These are phyloP conservation scores for Posidonia oceanica DNA, from an alignment of 116 monocot species.

Conservation along the genomic window DNA sequence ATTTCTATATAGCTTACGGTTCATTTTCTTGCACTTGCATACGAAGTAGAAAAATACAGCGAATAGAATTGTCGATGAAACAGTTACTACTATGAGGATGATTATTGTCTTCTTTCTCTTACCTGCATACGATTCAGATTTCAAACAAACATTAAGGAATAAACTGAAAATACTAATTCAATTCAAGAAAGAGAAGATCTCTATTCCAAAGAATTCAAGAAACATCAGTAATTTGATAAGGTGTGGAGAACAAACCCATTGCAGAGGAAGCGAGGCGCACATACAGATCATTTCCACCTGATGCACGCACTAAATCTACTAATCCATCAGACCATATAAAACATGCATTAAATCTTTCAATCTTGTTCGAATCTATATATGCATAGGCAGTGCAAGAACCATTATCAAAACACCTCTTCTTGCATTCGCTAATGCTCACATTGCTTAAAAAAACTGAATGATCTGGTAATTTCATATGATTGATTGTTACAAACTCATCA, in stretches of 20 bases:
- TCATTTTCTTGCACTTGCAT: neutral
- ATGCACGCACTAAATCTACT: neutral
- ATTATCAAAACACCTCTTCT: neutral
- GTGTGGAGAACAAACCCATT: neutral
- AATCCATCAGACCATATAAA: slow-evolving; percentile 6
- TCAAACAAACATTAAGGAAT: too few relatives aligned
- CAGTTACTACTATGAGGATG: too few relatives aligned
- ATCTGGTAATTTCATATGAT: slow-evolving; percentile 9
- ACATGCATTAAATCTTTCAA: neutral
- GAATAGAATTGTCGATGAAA: neutral
- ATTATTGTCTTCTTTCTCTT: too few relatives aligned
- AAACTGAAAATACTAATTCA: too few relatives aligned
- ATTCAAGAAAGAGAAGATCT: too few relatives aligned
- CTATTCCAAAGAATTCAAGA: too few relatives aligned
- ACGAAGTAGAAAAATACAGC: neutral
- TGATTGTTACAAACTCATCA: slow-evolving; percentile 2
- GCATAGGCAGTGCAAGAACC: slow-evolving; percentile 5
- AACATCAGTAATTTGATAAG: neutral
- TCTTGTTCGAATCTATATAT: neutral
- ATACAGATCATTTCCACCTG: neutral
- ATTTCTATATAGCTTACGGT: neutral
- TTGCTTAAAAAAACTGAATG: neutral
- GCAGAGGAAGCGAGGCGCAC: slow-evolving; percentile 3
- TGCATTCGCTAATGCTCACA: neutral
- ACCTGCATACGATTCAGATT: too few relatives aligned